phyloP scores from a whole-genome alignment of 192 early-diverging fungal genomes.

The Geosiphon pyriformis region DNA sequence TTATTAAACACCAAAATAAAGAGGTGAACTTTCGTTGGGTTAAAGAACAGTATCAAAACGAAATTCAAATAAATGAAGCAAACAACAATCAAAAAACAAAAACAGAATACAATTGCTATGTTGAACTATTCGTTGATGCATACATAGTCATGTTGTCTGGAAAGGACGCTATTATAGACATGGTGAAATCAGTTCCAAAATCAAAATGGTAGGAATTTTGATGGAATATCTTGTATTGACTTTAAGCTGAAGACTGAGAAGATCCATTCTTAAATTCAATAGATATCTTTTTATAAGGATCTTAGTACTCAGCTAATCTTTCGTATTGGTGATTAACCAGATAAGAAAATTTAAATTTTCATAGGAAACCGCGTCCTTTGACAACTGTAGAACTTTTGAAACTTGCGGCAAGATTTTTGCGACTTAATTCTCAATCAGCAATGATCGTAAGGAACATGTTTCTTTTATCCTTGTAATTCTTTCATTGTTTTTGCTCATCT shows the following conservation, averaged over 20 bases:
- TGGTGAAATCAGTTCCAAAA: background rate
- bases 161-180: background rate
- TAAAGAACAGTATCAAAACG: conserved; percentile 44
- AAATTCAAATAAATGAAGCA: conserved; percentile 40
- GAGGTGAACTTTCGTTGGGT: conserved; percentile 70
- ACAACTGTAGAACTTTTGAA: conserved; percentile 95
- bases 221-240: too few species aligned
- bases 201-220: background rate
- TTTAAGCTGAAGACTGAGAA: background rate
- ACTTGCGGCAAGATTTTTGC: conserved; percentile 60
- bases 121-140: background rate
- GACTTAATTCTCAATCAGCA: conserved; percentile 69
- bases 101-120: conserved; percentile 64
- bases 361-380: conserved; percentile 81
- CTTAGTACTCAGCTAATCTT: too few species aligned
- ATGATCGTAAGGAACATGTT: conserved; percentile 55
- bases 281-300: too few species aligned
- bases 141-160: background rate
- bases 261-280: too few species aligned
- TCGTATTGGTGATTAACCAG: too few species aligned
- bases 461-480: background rate
- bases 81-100: conserved; percentile 60
- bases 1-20: conserved; percentile 43
- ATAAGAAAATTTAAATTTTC: too few species aligned
- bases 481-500: conserved; percentile 6